Evolutionary conservation across 164 flowering plant species (phyloP), one percentile per base, ranked within the genome.

Genomic region (Akebia trifoliata): DNA sequence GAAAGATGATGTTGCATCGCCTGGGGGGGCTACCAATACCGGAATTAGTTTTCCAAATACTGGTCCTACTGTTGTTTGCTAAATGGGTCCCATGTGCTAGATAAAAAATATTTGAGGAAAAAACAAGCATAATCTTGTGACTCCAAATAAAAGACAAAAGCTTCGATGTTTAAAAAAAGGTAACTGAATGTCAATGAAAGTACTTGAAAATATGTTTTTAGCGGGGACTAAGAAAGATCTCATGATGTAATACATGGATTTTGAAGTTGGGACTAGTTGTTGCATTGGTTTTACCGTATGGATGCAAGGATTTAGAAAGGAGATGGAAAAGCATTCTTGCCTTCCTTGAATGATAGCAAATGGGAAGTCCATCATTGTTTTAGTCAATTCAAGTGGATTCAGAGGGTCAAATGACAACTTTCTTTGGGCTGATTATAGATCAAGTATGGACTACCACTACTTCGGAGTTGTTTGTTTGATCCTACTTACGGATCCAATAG

Each of bases 401-500:
- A 8, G 29, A 17, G 26, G 39, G 42, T 17, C 56, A 36, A 9
- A 15, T 53, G 43, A 34, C 42, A 53, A 34, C 24, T 53, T 43
- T 8, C n/a, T 57, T 29, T 43, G 37, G 48, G 36, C 36, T 6
- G 60, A 57, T 57, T 38, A 37, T 2, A 57, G 9, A 12, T 57
- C 49, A 26, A 50, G 32, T 9, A 53, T 53, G 34, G 36, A 50
- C 32, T 36, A 38, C 21, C 29, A 22, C 18, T 2, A 39, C 7
- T 60, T 50, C 21, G 20, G 36, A 39, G 48, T 36, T 21, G 35
- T 50, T 50, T 50, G 48, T 40, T 38, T 60, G 46, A 50, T 39
- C 35, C 56, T n/a, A 38, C 63, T 0, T 59, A 32, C 29, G 32
- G 32, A 15, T 36, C 34, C 3, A 47, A 59, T 12, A 31, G 17